Percentiles rank a stretch among this genome's conserved stretches.
Conservation (phyloP, 352 stramenopile species). For the Phytophthora boehmeriae region DNA sequence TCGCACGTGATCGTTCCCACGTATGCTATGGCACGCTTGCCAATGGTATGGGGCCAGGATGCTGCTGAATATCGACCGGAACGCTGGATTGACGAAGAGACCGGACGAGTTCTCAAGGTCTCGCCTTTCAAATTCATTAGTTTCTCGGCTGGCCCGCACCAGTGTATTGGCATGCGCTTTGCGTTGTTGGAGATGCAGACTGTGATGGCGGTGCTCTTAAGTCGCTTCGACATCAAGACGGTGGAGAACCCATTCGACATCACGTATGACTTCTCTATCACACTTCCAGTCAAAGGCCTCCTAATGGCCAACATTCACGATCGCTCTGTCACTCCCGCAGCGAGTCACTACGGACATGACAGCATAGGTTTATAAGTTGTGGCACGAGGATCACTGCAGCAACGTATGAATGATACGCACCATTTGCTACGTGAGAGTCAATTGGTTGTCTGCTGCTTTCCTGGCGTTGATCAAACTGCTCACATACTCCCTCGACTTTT, state of each 20-base stretch:
- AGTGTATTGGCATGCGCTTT: constrained; percentile 57
- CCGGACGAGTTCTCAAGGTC: constrained; percentile 28
- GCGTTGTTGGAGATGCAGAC: constrained; percentile 60
- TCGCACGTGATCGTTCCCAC: constrained; percentile 47
- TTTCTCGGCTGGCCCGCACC: constrained; percentile 61
- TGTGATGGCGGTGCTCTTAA: constrained; percentile 40
- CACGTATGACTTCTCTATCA: constrained; percentile 47
- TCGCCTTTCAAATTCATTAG: constrained; percentile 56
- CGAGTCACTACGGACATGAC: constrained; percentile 18
- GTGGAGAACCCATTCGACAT: constrained; percentile 42
- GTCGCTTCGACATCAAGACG: constrained; percentile 39
- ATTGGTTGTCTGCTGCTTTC: not conserved
- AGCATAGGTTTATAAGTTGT: too few relatives aligned
- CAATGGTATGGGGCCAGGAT: constrained; percentile 52
- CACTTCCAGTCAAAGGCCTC: constrained; percentile 42
- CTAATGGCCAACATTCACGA: constrained; percentile 34
- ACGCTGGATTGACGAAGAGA: constrained; percentile 48
- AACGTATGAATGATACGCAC: too few relatives aligned
- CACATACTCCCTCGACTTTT: too few relatives aligned
- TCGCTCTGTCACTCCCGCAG: not conserved
- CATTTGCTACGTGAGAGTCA: not conserved
- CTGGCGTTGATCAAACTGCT: not conserved
- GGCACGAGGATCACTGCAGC: too few relatives aligned
- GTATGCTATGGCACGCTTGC: constrained; percentile 54
- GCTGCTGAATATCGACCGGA: constrained; percentile 47